These are phyloP conservation scores for Pseudopithomyces chartarum DNA, from an alignment of 2,329 filamentous ascomycete genomes.

Conservation along the genomic window DNA sequence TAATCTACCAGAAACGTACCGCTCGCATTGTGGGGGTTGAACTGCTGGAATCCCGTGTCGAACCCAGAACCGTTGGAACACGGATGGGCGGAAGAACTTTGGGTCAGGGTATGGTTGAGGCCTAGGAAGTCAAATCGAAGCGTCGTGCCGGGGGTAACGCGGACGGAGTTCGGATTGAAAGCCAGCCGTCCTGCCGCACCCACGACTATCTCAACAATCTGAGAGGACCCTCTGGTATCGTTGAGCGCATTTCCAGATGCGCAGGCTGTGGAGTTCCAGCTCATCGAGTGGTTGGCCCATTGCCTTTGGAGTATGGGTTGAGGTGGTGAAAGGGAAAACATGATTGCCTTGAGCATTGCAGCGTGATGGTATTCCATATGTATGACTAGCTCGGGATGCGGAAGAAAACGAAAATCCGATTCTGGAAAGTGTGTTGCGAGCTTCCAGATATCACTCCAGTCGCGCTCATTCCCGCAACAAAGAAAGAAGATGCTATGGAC, in stretches of 20 bases:
- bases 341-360: neutral
- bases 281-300: neutral
- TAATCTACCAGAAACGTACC: constrained; percentile 12
- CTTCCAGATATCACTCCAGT: neutral
- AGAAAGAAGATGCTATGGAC: neutral
- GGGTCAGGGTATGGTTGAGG: constrained; percentile 11
- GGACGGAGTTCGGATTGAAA: constrained; percentile 11
- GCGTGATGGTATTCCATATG: neutral
- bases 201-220: constrained; percentile 10
- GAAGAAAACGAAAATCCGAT: neutral
- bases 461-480: too few species aligned
- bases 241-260: neutral
- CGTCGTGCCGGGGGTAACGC: constrained; percentile 3
- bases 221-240: neutral
- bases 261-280: neutral
- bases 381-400: neutral
- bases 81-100: constrained; percentile 3
- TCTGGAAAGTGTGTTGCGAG: neutral
- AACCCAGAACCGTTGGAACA: constrained; percentile 4
- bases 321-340: neutral
- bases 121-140: constrained; percentile 14
- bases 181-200: constrained; percentile 7
- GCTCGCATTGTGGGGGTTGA: constrained; percentile 7
- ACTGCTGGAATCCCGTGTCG: constrained; percentile 11
- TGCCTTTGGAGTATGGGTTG: neutral